These are phyloP conservation scores for Talaromyces sp. DNA, from an alignment of 2,329 filamentous ascomycete genomes.

Conservation along the genomic window DNA sequence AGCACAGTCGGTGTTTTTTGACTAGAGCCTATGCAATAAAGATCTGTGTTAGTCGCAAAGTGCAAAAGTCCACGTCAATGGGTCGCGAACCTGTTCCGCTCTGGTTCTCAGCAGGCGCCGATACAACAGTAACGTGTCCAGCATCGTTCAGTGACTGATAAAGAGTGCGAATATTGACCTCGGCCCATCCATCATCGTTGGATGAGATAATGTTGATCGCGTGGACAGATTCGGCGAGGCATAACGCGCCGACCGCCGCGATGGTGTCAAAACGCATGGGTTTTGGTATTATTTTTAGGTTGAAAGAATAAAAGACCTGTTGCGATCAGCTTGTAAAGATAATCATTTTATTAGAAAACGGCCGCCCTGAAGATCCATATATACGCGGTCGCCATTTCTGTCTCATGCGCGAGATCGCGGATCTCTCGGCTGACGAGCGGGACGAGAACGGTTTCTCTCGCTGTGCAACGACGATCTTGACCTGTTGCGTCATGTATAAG, in stretches of 20 bases:
- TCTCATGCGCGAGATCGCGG: neutral
- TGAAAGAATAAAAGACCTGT: too few species aligned
- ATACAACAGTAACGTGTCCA: conserved; percentile 65
- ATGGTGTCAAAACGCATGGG: conserved; percentile 24
- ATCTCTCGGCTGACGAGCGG: neutral
- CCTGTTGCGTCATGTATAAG: neutral
- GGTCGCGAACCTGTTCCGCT: conserved; percentile 56
- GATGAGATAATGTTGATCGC: conserved; percentile 62
- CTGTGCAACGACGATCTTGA: conserved; percentile 1
- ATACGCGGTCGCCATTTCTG: too few species aligned
- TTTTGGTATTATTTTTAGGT: neutral
- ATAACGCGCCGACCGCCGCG: conserved; percentile 14
- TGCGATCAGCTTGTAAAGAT: too few species aligned
- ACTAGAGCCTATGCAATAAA: conserved; percentile 52
- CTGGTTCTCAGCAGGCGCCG: conserved; percentile 67
- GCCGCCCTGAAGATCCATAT: too few species aligned
- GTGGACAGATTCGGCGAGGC: conserved; percentile 21
- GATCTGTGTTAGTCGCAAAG: conserved; percentile 5
- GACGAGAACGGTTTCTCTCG: neutral
- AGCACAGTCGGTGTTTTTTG: conserved; percentile 54
- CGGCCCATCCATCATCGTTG: conserved; percentile 76
- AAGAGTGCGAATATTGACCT: conserved; percentile 65
- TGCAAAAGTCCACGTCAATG: neutral
- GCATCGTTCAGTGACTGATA: conserved; percentile 58
- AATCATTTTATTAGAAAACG: too few species aligned